Percentiles rank a stretch among this genome's conserved stretches.
phyloP scores from a whole-genome alignment of 2,329 filamentous ascomycete species.

The Aspergillus niger region DNA sequence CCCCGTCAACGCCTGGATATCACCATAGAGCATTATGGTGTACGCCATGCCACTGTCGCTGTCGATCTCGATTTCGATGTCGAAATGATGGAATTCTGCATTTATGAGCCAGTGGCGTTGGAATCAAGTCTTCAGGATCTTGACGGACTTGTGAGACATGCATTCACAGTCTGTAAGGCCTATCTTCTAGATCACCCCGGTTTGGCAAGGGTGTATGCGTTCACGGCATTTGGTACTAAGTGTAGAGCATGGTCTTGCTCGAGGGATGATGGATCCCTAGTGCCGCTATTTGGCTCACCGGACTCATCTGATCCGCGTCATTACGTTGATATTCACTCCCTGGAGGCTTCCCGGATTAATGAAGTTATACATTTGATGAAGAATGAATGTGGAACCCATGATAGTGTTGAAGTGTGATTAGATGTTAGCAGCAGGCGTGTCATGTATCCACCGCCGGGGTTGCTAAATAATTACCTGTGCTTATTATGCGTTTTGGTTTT shows the following conservation, averaged over 20 bases:
- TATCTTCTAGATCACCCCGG: conserved; percentile 1
- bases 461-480: too few relatives aligned
- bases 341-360: not conserved
- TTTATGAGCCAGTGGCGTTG: conserved; percentile 2
- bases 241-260: not conserved
- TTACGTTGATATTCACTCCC: conserved; percentile 7
- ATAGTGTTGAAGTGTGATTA: conserved; percentile 9
- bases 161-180: not conserved
- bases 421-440: not conserved
- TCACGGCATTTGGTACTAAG: conserved; percentile 9
- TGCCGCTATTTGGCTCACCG: not conserved
- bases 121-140: not conserved
- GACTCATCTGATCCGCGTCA: not conserved
- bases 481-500: too few relatives aligned
- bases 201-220: not conserved
- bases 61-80: not conserved
- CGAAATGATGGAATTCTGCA: not conserved
- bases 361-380: not conserved
- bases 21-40: not conserved
- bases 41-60: too few relatives aligned
- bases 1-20: conserved; percentile 4
- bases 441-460: too few relatives aligned
- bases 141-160: not conserved
- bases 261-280: not conserved
- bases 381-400: not conserved